phyloP scores from a whole-genome alignment of 345 rosid genomes.

The Populus alba region DNA sequence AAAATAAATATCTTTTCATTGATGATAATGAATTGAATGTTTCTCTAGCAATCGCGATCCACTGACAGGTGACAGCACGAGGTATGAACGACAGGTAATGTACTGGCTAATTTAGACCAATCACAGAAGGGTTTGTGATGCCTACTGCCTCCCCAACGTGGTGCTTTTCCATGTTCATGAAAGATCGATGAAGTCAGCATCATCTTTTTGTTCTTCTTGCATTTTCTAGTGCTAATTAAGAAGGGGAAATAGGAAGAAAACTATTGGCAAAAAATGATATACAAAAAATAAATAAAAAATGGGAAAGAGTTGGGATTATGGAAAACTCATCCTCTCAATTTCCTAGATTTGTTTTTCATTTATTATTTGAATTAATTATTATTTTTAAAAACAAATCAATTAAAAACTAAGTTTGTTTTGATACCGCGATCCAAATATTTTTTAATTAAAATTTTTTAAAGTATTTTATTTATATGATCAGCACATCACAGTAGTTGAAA shows the following conservation, averaged over 20 bases:
- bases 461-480: too few species aligned
- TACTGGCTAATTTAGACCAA: neutral
- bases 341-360: neutral
- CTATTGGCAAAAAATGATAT: too few species aligned
- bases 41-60: neutral
- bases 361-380: too few species aligned
- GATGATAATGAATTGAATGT: neutral
- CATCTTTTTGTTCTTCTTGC: neutral
- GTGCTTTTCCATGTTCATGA: neutral
- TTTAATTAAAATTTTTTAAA: too few species aligned
- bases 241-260: neutral
- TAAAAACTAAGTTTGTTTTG: too few species aligned
- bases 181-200: neutral
- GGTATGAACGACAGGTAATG: neutral
- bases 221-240: neutral
- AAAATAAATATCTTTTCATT: neutral
- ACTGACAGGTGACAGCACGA: neutral
- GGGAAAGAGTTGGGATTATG: too few species aligned
- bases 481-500: too few species aligned
- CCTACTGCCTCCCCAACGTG: neutral
- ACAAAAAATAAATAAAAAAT: too few species aligned
- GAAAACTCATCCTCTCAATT: neutral
- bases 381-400: too few species aligned
- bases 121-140: neutral
- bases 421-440: too few species aligned